Conservation (phyloP, 2,329 filamentous ascomycete species). For the Cordyceps cateniannulata region DNA sequence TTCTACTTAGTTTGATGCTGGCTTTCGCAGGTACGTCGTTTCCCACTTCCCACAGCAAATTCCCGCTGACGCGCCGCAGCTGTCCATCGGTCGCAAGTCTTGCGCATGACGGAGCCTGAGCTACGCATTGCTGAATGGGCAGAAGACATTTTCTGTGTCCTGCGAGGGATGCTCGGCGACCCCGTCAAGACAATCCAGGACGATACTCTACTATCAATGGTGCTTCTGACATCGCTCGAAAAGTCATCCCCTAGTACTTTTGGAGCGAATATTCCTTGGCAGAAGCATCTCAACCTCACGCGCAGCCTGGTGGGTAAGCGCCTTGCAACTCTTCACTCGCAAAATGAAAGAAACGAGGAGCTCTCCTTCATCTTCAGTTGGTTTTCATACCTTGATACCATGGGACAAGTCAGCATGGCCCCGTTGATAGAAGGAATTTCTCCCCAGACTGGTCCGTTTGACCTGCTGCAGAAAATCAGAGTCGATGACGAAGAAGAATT, state of each 20-base stretch:
- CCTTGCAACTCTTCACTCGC: slow-evolving; percentile 28
- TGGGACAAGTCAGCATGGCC: slow-evolving; percentile 64
- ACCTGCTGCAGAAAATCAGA: background rate
- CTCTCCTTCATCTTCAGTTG: slow-evolving; percentile 72
- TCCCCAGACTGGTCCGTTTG: background rate
- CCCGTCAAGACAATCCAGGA: slow-evolving; percentile 50
- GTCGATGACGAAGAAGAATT: slow-evolving; percentile 49
- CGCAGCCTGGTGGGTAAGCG: slow-evolving; percentile 67
- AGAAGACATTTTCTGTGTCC: slow-evolving; percentile 66
- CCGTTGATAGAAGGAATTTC: slow-evolving; percentile 16
- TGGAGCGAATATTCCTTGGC: slow-evolving; percentile 75
- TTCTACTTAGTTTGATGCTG: slow-evolving; percentile 69
- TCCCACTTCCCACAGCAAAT: no score
- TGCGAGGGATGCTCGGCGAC: slow-evolving; percentile 60
- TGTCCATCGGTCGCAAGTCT: slow-evolving; percentile 70
- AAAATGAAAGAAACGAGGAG: slow-evolving; percentile 48
- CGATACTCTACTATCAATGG: slow-evolving; percentile 69
- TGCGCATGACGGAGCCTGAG: slow-evolving; percentile 66
- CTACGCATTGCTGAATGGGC: slow-evolving; percentile 78
- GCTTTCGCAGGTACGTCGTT: slow-evolving; percentile 57
- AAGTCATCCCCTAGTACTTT: slow-evolving; percentile 79
- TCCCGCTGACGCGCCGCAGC: slow-evolving; percentile 34
- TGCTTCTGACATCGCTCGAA: slow-evolving; percentile 78
- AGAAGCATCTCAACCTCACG: slow-evolving; percentile 69
- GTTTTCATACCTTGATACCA: slow-evolving; percentile 78